phyloP scores from a whole-genome alignment of 306 rosid species.

The Gillenia trifoliata region DNA sequence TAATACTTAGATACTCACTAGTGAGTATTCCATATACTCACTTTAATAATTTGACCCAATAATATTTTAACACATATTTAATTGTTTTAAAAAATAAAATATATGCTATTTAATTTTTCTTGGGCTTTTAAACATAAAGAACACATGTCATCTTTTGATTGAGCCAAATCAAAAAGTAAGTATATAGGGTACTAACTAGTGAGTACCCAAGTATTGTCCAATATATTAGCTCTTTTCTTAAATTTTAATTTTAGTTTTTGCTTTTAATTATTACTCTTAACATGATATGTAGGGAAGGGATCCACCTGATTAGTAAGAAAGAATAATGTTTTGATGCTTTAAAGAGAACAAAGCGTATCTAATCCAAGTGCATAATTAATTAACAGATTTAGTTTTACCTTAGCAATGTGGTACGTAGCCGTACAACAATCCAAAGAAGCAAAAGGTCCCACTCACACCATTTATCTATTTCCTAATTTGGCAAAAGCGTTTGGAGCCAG shows the following conservation, averaged over 20 bases:
- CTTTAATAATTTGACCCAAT: too few relatives aligned
- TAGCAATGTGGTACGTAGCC: constrained; percentile 35
- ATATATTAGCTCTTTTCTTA: constrained; percentile 3
- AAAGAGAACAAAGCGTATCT: constrained; percentile 18
- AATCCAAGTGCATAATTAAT: background rate
- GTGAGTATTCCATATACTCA: too few relatives aligned
- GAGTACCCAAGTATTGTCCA: too few relatives aligned
- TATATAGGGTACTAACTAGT: too few relatives aligned
- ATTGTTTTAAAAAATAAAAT: too few relatives aligned
- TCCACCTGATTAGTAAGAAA: constrained; percentile 26
- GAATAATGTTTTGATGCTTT: background rate
- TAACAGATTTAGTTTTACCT: constrained; percentile 1
- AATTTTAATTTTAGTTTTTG: constrained; percentile 1
- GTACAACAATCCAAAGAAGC: constrained; percentile 38
- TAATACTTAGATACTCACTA: too few relatives aligned
- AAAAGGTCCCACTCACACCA: constrained; percentile 28
- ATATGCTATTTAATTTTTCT: too few relatives aligned
- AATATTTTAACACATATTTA: too few relatives aligned
- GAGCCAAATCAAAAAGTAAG: too few relatives aligned
- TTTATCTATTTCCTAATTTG: constrained; percentile 28
- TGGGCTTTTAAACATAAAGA: too few relatives aligned
- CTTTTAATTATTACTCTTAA: background rate
- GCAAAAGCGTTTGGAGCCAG: constrained; percentile 9
- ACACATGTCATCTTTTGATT: too few relatives aligned
- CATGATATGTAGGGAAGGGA: constrained; percentile 21